Conservation (phyloP, 768 basidiomycete genomes). For the Panaeolus cyanescens region DNA sequence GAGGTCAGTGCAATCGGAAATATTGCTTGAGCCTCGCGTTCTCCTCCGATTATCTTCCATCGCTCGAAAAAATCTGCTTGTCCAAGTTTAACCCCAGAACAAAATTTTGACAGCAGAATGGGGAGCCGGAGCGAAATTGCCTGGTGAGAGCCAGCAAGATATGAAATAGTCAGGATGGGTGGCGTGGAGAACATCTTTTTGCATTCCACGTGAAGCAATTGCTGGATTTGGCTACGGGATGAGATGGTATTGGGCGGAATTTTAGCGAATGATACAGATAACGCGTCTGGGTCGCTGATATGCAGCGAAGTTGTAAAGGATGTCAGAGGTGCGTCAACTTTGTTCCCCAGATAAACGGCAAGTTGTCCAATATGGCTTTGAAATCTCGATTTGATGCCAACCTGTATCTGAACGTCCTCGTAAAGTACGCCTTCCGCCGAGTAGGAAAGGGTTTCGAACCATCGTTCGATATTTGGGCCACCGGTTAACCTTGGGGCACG, state of each 20-base stretch:
- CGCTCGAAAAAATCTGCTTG: slow-evolving; percentile 92
- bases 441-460: slow-evolving; percentile 86
- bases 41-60: slow-evolving; percentile 98
- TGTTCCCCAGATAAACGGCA: slow-evolving; percentile 96
- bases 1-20: slow-evolving; percentile 77
- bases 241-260: slow-evolving; percentile 83
- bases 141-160: slow-evolving; percentile 90
- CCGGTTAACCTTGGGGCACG: slow-evolving; percentile 58
- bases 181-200: slow-evolving; percentile 78
- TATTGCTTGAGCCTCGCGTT: slow-evolving; percentile 86
- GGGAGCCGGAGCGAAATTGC: slow-evolving; percentile 83
- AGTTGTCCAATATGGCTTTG: slow-evolving; percentile 94
- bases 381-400: slow-evolving; percentile 95
- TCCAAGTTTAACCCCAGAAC: slow-evolving; percentile 88
- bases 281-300: slow-evolving; percentile 70
- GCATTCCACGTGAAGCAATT: slow-evolving; percentile 93
- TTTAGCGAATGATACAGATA: slow-evolving; percentile 86
- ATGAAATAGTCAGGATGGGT: slow-evolving; percentile 86
- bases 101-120: slow-evolving; percentile 86
- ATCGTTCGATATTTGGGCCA: slow-evolving; percentile 80
- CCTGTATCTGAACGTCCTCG: slow-evolving; percentile 94
- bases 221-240: slow-evolving; percentile 87
- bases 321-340: slow-evolving; percentile 84
- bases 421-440: slow-evolving; percentile 87
- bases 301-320: slow-evolving; percentile 87